Conservation (phyloP, 2,329 filamentous ascomycete species). For the Rutstroemia sp. region DNA sequence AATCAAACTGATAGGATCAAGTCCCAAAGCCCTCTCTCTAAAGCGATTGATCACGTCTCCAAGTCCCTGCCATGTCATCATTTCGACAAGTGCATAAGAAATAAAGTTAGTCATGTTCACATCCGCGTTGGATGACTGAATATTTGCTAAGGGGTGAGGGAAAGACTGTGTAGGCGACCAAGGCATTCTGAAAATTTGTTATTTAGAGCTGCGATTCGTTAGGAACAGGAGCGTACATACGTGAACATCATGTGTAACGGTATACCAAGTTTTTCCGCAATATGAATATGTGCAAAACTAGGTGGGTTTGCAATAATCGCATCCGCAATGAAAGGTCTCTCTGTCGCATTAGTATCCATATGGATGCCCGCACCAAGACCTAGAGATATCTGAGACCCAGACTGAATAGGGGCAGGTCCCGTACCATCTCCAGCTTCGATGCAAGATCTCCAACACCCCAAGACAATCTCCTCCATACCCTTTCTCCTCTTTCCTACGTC, state of each 20-base stretch:
- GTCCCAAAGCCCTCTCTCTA: constrained; percentile 62
- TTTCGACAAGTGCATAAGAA: constrained; percentile 61
- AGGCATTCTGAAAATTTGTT: constrained; percentile 44
- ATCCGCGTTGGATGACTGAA: constrained; percentile 57
- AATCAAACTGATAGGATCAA: constrained; percentile 71
- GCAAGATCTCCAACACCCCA: constrained; percentile 81
- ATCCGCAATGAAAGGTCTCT: constrained; percentile 70
- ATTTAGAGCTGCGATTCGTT: background rate
- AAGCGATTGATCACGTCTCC: constrained; percentile 90
- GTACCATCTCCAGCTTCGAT: constrained; percentile 67
- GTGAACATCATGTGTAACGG: constrained; percentile 87
- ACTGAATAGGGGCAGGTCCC: constrained; percentile 14
- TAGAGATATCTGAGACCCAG: constrained; percentile 19
- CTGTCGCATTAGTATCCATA: constrained; percentile 27
- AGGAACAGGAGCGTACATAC: constrained; percentile 37
- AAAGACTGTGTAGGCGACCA: constrained; percentile 66
- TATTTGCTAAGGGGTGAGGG: constrained; percentile 62
- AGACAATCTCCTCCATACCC: constrained; percentile 71
- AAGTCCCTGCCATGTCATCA: constrained; percentile 69
- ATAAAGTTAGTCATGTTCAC: constrained; percentile 59
- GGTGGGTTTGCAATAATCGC: constrained; percentile 74
- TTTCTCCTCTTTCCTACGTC: constrained; percentile 68
- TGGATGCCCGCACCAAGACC: constrained; percentile 27
- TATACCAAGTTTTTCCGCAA: constrained; percentile 67
- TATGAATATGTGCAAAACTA: constrained; percentile 68